Percentiles rank a stretch among this genome's conserved stretches.
Conservation (phyloP, 352 stramenopile species). For the Globisporangium megalacanthum region DNA sequence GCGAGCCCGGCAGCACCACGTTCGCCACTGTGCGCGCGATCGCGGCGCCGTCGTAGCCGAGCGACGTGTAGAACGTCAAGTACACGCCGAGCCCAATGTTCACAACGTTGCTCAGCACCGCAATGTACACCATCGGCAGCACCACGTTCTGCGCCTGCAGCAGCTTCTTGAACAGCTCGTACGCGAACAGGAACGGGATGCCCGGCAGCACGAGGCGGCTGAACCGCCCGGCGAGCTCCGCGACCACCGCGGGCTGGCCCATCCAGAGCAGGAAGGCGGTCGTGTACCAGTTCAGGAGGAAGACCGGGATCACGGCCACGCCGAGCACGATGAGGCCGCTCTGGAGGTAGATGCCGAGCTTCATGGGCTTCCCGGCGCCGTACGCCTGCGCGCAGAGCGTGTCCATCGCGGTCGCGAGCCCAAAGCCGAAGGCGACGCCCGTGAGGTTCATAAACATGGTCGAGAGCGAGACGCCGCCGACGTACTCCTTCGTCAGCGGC, state of each 20-base stretch:
- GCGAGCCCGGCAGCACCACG: slow-evolving; percentile 39
- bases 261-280: slow-evolving; percentile 51
- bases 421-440: slow-evolving; percentile 70
- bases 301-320: slow-evolving; percentile 48
- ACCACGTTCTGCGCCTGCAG: slow-evolving; percentile 85
- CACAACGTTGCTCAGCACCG: slow-evolving; percentile 67
- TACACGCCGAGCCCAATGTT: slow-evolving; percentile 72
- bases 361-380: slow-evolving; percentile 55
- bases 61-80: slow-evolving; percentile 72
- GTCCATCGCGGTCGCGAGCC: slow-evolving; percentile 82
- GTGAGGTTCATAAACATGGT: slow-evolving; percentile 82
- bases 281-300: slow-evolving; percentile 75
- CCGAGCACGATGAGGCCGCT: slow-evolving; percentile 67
- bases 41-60: slow-evolving; percentile 73
- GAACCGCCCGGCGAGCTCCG: slow-evolving; percentile 66
- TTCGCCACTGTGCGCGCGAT: slow-evolving; percentile 64
- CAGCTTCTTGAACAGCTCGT: slow-evolving; percentile 84
- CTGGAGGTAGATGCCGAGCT: slow-evolving; percentile 85
- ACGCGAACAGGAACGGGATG: slow-evolving; percentile 79
- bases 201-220: slow-evolving; percentile 53
- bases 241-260: slow-evolving; percentile 57
- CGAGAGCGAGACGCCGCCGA: slow-evolving; percentile 62
- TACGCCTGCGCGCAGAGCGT: slow-evolving; percentile 85
- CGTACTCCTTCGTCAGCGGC: slow-evolving; percentile 59
- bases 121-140: slow-evolving; percentile 79